These are phyloP conservation scores for Chytridium lagenaria DNA, from an alignment of 371 early-diverging fungal species.

Conservation along the genomic window DNA sequence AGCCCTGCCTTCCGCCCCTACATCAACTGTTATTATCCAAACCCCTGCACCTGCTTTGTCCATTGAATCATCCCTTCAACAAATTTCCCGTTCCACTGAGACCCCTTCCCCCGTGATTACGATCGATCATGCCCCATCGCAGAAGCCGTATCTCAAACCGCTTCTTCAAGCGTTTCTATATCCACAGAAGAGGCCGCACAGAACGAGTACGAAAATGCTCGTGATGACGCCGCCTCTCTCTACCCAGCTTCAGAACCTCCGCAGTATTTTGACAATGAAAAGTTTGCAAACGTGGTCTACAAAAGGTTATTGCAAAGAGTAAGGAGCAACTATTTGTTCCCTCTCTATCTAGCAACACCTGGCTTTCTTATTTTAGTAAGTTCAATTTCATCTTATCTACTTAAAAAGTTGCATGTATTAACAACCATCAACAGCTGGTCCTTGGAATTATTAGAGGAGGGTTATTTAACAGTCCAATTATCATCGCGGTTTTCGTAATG, in stretches of 20 bases:
- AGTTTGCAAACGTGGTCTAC: slow-evolving; percentile 7
- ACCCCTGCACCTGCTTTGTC: too few species aligned
- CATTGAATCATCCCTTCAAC: too few species aligned
- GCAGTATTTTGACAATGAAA: slow-evolving; percentile 24
- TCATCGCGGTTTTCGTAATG: neutral
- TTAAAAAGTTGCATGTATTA: neutral
- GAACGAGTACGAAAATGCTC: too few species aligned
- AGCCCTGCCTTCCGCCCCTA: too few species aligned
- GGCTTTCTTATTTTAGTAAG: slow-evolving; percentile 11
- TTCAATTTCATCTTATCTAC: neutral
- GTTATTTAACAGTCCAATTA: neutral
- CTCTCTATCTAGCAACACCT: neutral
- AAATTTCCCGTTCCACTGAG: too few species aligned
- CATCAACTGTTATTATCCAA: too few species aligned
- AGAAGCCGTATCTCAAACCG: too few species aligned
- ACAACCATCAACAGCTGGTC: neutral
- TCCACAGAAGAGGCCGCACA: too few species aligned
- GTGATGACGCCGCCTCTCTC: neutral
- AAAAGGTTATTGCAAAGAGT: neutral
- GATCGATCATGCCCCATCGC: too few species aligned
- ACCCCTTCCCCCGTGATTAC: too few species aligned
- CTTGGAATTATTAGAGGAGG: neutral
- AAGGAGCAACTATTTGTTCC: neutral
- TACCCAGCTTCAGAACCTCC: slow-evolving; percentile 23
- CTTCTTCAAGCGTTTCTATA: too few species aligned